These are phyloP conservation scores for Coriaria nepalensis DNA, from an alignment of 306 rosid genomes.

Conservation along the genomic window DNA sequence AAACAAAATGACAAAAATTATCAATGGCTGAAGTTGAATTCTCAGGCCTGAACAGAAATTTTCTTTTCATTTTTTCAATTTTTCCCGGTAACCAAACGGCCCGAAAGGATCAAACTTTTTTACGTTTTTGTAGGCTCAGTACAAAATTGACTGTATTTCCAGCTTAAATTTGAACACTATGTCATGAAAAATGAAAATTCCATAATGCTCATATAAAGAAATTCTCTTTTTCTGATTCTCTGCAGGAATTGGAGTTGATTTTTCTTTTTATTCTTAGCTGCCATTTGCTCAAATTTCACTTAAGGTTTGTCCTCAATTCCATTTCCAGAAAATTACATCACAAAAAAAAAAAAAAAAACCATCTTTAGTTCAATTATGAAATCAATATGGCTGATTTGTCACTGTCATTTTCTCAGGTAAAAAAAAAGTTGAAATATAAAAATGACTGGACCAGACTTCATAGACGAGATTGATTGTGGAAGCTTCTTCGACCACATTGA, in stretches of 20 bases:
- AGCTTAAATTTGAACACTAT: too few species aligned
- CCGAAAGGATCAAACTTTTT: too few species aligned
- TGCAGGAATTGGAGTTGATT: background rate
- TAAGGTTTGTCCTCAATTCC: constrained; percentile 5
- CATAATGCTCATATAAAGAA: background rate
- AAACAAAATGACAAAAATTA: background rate
- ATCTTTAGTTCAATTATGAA: constrained; percentile 5
- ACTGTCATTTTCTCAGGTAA: constrained; percentile 22
- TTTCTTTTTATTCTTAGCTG: too few species aligned
- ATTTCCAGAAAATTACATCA: background rate
- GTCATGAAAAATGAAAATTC: background rate
- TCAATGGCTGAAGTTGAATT: background rate
- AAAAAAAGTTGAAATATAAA: constrained; percentile 9
- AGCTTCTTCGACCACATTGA: constrained; percentile 94
- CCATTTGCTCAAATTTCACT: background rate
- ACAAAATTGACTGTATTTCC: too few species aligned
- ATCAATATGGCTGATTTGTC: constrained; percentile 23
- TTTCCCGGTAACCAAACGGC: background rate
- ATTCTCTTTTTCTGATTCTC: constrained; percentile 1
- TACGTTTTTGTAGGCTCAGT: too few species aligned
- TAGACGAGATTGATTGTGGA: constrained; percentile 76
- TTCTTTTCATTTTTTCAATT: background rate
- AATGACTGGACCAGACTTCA: constrained; percentile 65
- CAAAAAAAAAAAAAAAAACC: background rate
- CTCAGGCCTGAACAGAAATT: background rate